Conservation (phyloP, 2,329 filamentous ascomycete genomes). For the Trichoderma endophyticum region DNA sequence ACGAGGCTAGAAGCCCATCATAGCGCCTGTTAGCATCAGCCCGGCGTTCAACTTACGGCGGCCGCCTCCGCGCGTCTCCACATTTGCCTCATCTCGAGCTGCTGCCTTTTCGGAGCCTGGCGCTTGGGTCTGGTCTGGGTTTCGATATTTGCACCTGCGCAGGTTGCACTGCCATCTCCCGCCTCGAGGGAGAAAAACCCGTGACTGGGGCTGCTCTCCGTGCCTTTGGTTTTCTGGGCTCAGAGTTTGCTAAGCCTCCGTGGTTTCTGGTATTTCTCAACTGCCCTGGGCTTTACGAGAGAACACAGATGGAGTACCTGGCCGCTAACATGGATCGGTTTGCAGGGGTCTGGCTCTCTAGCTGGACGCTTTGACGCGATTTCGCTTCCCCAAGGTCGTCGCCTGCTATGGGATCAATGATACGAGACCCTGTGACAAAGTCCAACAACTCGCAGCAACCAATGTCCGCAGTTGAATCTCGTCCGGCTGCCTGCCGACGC, state of each 20-base stretch:
- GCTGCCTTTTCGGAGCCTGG: not conserved
- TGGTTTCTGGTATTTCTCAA: not conserved
- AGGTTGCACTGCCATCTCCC: not conserved
- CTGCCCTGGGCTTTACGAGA: not conserved
- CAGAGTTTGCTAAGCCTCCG: not conserved
- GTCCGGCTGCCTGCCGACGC: not conserved
- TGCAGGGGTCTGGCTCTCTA: not conserved
- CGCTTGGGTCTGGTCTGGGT: not conserved
- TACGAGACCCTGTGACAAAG: not conserved
- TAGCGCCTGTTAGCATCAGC: not conserved
- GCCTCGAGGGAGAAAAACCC: not conserved
- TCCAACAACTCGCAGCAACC: not conserved
- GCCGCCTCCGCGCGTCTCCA: conserved; percentile 2
- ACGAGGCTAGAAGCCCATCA: not conserved
- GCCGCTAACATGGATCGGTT: conserved; percentile 1
- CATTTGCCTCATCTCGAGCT: not conserved
- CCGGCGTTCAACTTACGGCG: not conserved
- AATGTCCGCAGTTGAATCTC: not conserved
- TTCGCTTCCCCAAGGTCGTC: not conserved
- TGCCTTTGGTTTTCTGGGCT: not conserved
- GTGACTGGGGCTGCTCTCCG: not conserved
- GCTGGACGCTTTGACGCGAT: not conserved
- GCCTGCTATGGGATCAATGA: not conserved
- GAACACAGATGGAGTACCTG: not conserved
- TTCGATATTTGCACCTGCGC: not conserved